Percentiles rank a stretch among this genome's conserved stretches.
Evolutionary conservation across 305 asterid species (phyloP).

Genomic region (Lippia alba): DNA sequence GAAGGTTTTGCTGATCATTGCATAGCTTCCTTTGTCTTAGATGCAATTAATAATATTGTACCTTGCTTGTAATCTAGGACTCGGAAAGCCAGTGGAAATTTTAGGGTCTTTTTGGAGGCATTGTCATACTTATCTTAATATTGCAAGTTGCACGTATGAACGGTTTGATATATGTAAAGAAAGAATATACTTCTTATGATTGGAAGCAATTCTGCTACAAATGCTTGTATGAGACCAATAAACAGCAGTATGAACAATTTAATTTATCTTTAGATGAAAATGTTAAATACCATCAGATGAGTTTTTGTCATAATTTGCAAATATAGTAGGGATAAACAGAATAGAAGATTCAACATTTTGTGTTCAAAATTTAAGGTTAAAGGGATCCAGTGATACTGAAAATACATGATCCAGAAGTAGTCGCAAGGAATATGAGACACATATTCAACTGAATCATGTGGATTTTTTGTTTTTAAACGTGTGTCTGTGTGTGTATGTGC

Average conservation of each 20-base stretch:
- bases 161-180: no score
- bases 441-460: neutral
- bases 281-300: neutral
- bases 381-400: neutral
- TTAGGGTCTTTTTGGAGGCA: neutral
- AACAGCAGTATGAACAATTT: no score
- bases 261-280: neutral
- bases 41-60: neutral
- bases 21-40: neutral
- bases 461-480: neutral
- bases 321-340: neutral
- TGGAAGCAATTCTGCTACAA: neutral
- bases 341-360: neutral
- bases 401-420: neutral
- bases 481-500: no score
- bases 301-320: neutral
- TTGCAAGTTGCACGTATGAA: neutral
- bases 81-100: conserved; percentile 2
- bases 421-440: neutral
- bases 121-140: neutral
- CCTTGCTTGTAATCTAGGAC: neutral
- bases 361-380: neutral
- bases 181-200: neutral
- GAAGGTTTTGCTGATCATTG: neutral
- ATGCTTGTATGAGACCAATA: neutral